Base-by-base conservation (phyloP, 2,329 filamentous ascomycete genomes). In the Penicillium rolfsii region DNA sequence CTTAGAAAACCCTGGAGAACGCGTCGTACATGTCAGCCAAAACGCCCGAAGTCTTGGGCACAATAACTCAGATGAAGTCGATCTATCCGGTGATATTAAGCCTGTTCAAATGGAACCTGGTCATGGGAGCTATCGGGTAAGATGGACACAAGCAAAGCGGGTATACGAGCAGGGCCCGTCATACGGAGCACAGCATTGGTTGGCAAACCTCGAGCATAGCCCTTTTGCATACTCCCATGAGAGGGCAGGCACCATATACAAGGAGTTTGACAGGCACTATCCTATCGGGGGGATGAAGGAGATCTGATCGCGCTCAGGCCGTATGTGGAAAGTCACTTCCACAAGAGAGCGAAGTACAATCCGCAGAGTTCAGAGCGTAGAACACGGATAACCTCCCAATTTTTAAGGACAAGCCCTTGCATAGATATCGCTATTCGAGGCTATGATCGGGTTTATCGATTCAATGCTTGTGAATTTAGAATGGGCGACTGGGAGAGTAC, bases 301-400 rank as follows among this genome's bases (percentile, higher is more conserved):
- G 61, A 63, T 49, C 52, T 56, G 61, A 60, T 63, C 58, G 54
- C 58, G 61, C 61, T 63, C 58, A 53, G 63, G 38, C 26, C 36
- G 53, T 54, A 58, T n/a, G 22, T 40, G 14, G 40, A 26, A 9
- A 19, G 19, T 11, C 38, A 19, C 38, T 8, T 9, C 11, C 22
- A 26, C n/a, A 30, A 45, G 14, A 43, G 12, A 22, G 19, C 19
- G 19, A 5, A 28, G 3, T 45, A 52, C n/a, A 57, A 19, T 14
- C 28, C 36, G 16, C 5, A 14, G 3, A 45, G 45, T 19, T 26
- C 19, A 22, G 28, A 16, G 14, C 7, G 8, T 48, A 24, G 30
- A 30, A 19, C 45, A 48, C 30, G 45, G 24, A 48, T 48, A 7
- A 30, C 14, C 26, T 48, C 26, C 45, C 45, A 12, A 14, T n/a